Percentiles rank a stretch among this genome's conserved stretches.
phyloP scores from a whole-genome alignment of 441 rosid species.

The Syzygium syzygioides region DNA sequence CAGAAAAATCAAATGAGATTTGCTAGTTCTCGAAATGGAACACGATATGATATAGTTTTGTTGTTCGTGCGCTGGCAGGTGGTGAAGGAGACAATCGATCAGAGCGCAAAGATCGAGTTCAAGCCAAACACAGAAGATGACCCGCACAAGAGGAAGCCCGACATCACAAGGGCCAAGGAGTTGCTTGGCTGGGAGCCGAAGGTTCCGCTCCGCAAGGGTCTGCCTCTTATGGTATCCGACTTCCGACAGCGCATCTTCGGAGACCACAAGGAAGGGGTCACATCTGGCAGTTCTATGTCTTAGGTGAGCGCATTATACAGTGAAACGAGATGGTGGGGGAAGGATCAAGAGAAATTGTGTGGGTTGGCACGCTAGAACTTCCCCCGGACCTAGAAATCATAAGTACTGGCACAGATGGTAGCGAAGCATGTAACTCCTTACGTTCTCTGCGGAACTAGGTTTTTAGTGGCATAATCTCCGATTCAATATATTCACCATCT shows the following conservation, averaged over 20 bases:
- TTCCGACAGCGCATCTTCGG: slow-evolving; percentile 85
- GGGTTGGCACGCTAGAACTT: slow-evolving; percentile 1
- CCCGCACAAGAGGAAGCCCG: slow-evolving; percentile 99
- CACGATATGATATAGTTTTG: not conserved
- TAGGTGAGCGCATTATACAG: slow-evolving; percentile 15
- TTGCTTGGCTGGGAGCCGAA: slow-evolving; percentile 93
- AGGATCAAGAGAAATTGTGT: slow-evolving; percentile 2
- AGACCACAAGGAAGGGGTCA: slow-evolving; percentile 60
- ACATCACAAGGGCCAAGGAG: slow-evolving; percentile 76
- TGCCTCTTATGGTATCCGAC: slow-evolving; percentile 82
- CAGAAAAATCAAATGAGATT: not conserved
- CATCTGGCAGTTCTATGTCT: slow-evolving; percentile 20
- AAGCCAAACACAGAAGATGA: slow-evolving; percentile 90
- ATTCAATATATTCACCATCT: slow-evolving; percentile 6
- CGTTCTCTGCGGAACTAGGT: slow-evolving; percentile 4
- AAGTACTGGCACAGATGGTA: slow-evolving; percentile 1
- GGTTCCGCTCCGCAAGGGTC: slow-evolving; percentile 75
- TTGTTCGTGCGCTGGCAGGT: slow-evolving; percentile 34
- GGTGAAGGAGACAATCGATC: slow-evolving; percentile 93
- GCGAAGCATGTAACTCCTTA: not conserved
- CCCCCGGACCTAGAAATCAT: not conserved
- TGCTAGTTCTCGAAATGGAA: not conserved
- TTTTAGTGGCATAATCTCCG: slow-evolving; percentile 2
- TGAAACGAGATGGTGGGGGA: not conserved
- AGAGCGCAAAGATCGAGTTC: slow-evolving; percentile 86